Evolutionary conservation across 2,329 filamentous ascomycete species (phyloP).

Genomic region (Fusarium sp.): DNA sequence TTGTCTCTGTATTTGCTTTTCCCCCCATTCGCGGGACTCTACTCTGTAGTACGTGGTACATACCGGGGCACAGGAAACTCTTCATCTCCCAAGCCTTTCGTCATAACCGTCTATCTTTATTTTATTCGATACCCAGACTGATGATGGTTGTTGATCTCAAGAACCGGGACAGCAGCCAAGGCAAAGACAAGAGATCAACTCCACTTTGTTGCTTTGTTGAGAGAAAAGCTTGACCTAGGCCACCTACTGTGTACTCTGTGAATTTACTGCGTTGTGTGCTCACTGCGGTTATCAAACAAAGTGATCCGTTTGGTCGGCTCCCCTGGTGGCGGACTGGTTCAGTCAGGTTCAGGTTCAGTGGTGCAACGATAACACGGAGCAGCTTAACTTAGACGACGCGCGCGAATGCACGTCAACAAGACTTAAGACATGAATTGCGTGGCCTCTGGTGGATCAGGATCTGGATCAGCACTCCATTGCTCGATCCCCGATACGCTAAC

Average conservation of each 20-base stretch:
- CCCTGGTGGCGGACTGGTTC: slow-evolving; percentile 9
- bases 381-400: slow-evolving; percentile 21
- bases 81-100: slow-evolving; percentile 1
- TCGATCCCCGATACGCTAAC: slow-evolving; percentile 28
- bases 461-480: slow-evolving; percentile 4
- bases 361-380: slow-evolving; percentile 11
- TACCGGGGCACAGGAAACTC: not conserved
- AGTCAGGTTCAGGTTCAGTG: not conserved
- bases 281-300: not conserved
- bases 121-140: not conserved
- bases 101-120: slow-evolving; percentile 29
- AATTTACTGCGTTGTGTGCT: not conserved
- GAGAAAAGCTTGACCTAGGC: not conserved
- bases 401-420: slow-evolving; percentile 22
- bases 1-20: not conserved
- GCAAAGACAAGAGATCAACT: slow-evolving; percentile 2
- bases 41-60: not conserved
- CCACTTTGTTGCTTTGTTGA: slow-evolving; percentile 32
- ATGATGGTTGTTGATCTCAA: slow-evolving; percentile 3
- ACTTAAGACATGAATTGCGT: slow-evolving; percentile 35
- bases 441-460: slow-evolving; percentile 29
- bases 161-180: slow-evolving; percentile 6
- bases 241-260: not conserved
- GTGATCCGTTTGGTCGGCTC: slow-evolving; percentile 18
- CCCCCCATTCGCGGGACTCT: not conserved